A percentile compares a stretch with the other conserved stretches of the same genome.
These are phyloP conservation scores for Leptoxyphium fumago DNA, from an alignment of 2,329 filamentous ascomycete genomes.

Conservation along the genomic window DNA sequence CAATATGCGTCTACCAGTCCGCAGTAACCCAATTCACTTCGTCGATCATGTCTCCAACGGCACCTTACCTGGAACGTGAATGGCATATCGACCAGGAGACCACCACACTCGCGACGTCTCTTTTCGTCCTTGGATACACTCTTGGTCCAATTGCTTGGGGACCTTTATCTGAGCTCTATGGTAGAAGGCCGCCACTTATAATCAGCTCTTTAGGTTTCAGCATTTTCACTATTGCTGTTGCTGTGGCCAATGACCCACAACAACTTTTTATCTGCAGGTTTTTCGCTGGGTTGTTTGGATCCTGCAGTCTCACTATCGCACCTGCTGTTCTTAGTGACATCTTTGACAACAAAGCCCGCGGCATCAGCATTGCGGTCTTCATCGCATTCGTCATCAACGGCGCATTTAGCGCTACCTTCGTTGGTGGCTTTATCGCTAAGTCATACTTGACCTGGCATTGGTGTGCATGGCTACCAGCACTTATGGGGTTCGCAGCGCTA, in stretches of 20 bases:
- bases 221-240: conserved; percentile 42
- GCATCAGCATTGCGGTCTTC: conserved; percentile 17
- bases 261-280: conserved; percentile 43
- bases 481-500: conserved; percentile 31
- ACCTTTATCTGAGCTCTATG: conserved; percentile 45
- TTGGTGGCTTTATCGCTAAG: conserved; percentile 6
- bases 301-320: conserved; percentile 11
- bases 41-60: conserved; percentile 4
- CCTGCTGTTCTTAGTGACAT: conserved; percentile 32
- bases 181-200: conserved; percentile 36
- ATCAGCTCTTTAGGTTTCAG: conserved; percentile 35
- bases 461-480: conserved; percentile 9
- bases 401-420: conserved; percentile 13
- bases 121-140: conserved; percentile 20
- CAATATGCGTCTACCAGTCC: conserved; percentile 10
- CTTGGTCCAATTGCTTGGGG: conserved; percentile 26
- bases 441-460: conserved; percentile 19
- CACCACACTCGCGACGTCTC: conserved; percentile 12
- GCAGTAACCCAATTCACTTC: conserved; percentile 6
- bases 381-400: background rate
- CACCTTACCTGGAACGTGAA: conserved; percentile 6
- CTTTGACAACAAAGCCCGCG: conserved; percentile 16
- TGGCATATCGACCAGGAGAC: conserved; percentile 11
- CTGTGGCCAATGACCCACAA: conserved; percentile 38
- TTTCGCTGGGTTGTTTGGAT: conserved; percentile 39